These are phyloP conservation scores for Prunus davidiana DNA, from an alignment of 306 rosid species.

Conservation along the genomic window DNA sequence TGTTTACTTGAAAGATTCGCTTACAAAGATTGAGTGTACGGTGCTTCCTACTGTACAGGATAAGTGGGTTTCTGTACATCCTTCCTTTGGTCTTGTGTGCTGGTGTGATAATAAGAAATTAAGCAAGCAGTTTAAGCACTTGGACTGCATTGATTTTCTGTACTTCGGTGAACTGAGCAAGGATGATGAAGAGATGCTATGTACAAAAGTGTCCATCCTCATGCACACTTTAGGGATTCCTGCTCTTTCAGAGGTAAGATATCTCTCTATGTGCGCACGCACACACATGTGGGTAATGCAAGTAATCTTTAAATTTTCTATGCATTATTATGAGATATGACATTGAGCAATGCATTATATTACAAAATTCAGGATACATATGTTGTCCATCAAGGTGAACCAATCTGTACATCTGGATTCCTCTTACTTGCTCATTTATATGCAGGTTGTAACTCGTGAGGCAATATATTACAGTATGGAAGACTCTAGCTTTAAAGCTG, in stretches of 20 bases:
- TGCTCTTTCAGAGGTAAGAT: constrained; percentile 81
- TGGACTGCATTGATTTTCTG: constrained; percentile 61
- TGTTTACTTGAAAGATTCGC: constrained; percentile 61
- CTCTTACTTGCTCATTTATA: constrained; percentile 1
- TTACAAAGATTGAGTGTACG: constrained; percentile 45
- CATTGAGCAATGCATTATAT: not conserved
- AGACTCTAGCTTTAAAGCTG: constrained; percentile 51
- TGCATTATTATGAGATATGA: not conserved
- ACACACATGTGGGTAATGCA: not conserved
- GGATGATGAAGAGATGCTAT: constrained; percentile 43
- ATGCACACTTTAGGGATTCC: constrained; percentile 79
- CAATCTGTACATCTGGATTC: not conserved
- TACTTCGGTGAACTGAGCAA: constrained; percentile 53
- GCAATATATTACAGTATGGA: constrained; percentile 59
- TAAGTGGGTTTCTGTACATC: constrained; percentile 90
- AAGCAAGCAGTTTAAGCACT: constrained; percentile 61
- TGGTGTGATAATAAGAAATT: constrained; percentile 75
- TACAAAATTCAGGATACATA: not conserved
- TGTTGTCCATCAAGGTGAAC: not conserved
- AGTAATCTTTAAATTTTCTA: not conserved
- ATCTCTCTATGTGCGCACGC: constrained; percentile 4
- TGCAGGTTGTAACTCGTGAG: constrained; percentile 89
- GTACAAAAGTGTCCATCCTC: constrained; percentile 49
- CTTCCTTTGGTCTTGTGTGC: constrained; percentile 78
- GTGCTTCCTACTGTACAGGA: constrained; percentile 90